Conservation (phyloP, 257 asterid genomes). For the Avicennia marina region DNA sequence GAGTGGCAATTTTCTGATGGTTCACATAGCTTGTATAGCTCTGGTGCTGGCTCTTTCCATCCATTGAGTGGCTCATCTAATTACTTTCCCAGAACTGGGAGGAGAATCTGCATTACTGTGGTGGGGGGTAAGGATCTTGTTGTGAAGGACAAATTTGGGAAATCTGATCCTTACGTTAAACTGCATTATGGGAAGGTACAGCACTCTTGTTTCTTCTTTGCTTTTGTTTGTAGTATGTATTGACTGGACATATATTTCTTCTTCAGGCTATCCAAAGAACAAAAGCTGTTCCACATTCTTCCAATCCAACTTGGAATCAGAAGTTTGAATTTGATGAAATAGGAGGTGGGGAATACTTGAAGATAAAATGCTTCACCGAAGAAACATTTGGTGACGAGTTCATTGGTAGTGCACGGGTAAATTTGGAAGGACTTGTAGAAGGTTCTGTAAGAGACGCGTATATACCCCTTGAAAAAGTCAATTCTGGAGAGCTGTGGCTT, state of each 20-base stretch:
- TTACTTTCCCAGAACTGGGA: constrained; percentile 58
- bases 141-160: constrained; percentile 71
- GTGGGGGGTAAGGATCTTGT: constrained; percentile 75
- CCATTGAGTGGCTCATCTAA: constrained; percentile 46
- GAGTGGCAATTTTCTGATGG: constrained; percentile 99
- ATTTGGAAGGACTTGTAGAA: constrained; percentile 88
- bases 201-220: constrained; percentile 2
- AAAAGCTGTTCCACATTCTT: constrained; percentile 51
- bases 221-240: background rate
- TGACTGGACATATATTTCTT: background rate
- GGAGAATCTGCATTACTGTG: constrained; percentile 65
- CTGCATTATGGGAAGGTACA: constrained; percentile 90
- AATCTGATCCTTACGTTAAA: constrained; percentile 75
- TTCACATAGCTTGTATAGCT: constrained; percentile 44
- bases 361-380: constrained; percentile 69
- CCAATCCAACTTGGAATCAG: constrained; percentile 83
- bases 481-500: constrained; percentile 84
- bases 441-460: constrained; percentile 69
- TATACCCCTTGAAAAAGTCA: constrained; percentile 91
- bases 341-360: constrained; percentile 83
- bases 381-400: constrained; percentile 86
- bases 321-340: constrained; percentile 92
- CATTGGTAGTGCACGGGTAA: constrained; percentile 93
- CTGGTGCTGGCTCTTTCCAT: constrained; percentile 37
- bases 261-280: constrained; percentile 61